phyloP scores from a whole-genome alignment of 2,329 filamentous ascomycete genomes.

The Penicillium sp. region DNA sequence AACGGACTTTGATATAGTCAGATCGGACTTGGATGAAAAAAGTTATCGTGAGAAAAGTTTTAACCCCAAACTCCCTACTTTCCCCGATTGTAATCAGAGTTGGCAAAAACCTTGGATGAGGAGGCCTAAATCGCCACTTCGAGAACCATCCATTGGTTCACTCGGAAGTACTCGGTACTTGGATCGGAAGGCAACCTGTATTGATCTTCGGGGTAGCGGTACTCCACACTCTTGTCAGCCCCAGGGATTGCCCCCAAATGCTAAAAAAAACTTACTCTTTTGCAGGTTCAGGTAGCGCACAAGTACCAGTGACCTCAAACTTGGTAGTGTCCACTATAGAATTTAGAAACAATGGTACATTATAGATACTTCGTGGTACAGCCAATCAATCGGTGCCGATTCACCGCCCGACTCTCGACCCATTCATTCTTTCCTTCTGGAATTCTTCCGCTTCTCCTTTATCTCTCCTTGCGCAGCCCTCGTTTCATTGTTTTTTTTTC shows the following conservation, averaged over 20 bases:
- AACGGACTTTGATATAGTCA: background rate
- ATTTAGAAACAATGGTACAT: background rate
- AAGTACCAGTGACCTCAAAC: slow-evolving; percentile 9
- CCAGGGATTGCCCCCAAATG: slow-evolving; percentile 19
- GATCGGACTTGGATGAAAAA: background rate
- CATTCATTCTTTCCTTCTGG: slow-evolving; percentile 15
- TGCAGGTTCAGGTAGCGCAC: background rate
- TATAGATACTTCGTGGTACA: background rate
- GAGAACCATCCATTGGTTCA: background rate
- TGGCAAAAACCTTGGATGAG: slow-evolving; percentile 8
- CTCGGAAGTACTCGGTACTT: slow-evolving; percentile 18
- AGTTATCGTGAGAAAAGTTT: background rate
- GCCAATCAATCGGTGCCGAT: slow-evolving; percentile 5
- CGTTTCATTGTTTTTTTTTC: slow-evolving; percentile 10
- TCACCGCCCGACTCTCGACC: slow-evolving; percentile 26
- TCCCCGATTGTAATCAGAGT: slow-evolving; percentile 1
- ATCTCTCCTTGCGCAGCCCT: slow-evolving; percentile 20
- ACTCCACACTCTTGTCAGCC: slow-evolving; percentile 17
- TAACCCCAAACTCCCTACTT: background rate
- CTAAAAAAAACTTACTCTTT: slow-evolving; percentile 7
- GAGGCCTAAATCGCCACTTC: slow-evolving; percentile 17
- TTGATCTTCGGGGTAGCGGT: slow-evolving; percentile 13
- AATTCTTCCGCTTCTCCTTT: slow-evolving; percentile 20
- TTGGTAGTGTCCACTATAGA: background rate
- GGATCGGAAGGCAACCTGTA: background rate